A percentile compares a stretch with the other conserved stretches of the same genome.
Evolutionary conservation across 352 stramenopile species (phyloP).

Genomic region (Thraustotheca clavata): DNA sequence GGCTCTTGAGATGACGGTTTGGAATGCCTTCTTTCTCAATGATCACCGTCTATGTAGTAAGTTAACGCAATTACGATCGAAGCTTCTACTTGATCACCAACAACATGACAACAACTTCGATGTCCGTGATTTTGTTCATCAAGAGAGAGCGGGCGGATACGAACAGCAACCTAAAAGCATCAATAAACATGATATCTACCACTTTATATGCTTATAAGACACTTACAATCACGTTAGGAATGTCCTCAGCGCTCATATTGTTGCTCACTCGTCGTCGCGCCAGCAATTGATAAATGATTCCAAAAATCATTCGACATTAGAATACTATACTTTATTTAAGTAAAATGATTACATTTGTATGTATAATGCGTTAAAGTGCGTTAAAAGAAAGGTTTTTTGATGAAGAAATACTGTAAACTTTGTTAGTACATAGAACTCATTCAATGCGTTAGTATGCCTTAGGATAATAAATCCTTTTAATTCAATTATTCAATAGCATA

Average conservation of each 20-base stretch:
- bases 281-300: slow-evolving; percentile 11
- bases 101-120: slow-evolving; percentile 42
- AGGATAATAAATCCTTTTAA: no score
- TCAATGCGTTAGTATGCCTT: no score
- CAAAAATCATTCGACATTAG: neutral
- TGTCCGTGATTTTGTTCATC: slow-evolving; percentile 39
- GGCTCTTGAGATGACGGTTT: slow-evolving; percentile 41
- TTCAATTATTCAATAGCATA: no score
- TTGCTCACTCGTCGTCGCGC: neutral
- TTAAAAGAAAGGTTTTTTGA: no score
- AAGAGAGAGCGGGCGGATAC: slow-evolving; percentile 34
- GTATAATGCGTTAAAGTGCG: no score
- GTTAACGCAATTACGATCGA: neutral
- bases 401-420: no score
- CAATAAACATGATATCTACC: neutral
- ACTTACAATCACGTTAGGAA: slow-evolving; percentile 15
- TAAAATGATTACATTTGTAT: neutral
- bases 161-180: slow-evolving; percentile 38
- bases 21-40: slow-evolving; percentile 47
- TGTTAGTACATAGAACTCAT: no score
- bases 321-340: neutral
- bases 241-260: slow-evolving; percentile 5
- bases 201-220: neutral
- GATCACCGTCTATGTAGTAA: slow-evolving; percentile 36
- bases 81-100: slow-evolving; percentile 38